Percentiles rank a stretch among this genome's conserved stretches.
Conservation (phyloP, 2,329 filamentous ascomycete species). For the Penicillium sp. region DNA sequence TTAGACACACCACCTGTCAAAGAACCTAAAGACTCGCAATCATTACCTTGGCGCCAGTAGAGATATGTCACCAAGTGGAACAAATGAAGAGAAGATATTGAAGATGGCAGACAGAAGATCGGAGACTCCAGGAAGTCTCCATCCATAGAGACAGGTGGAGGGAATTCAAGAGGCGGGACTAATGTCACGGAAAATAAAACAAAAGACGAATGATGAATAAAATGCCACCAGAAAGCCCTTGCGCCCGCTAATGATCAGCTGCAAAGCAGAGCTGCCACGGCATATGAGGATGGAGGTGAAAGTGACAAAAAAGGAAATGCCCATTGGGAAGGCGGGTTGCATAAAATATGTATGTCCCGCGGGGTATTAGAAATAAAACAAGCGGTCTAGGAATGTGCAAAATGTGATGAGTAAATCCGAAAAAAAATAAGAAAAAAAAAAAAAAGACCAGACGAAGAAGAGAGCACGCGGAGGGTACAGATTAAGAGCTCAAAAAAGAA, state of each 20-base stretch:
- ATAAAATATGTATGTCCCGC: conserved; percentile 17
- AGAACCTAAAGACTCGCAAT: neutral
- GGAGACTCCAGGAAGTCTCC: neutral
- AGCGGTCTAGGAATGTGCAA: conserved; percentile 26
- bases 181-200: conserved; percentile 13
- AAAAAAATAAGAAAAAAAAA: neutral
- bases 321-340: conserved; percentile 10
- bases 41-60: neutral
- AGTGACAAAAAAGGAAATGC: conserved; percentile 10
- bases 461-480: neutral
- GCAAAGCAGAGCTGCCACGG: conserved; percentile 28
- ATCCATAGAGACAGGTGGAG: conserved; percentile 3
- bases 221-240: conserved; percentile 36
- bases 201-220: conserved; percentile 15
- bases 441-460: too few relatives aligned
- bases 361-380: conserved; percentile 29
- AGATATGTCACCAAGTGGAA: neutral
- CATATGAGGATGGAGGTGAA: conserved; percentile 27
- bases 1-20: conserved; percentile 6
- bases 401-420: conserved; percentile 16
- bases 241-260: conserved; percentile 41
- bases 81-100: neutral
- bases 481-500: neutral
- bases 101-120: neutral
- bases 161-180: conserved; percentile 5